Conservation (phyloP, 208 protist species). For the Crithidia thermophila region DNA sequence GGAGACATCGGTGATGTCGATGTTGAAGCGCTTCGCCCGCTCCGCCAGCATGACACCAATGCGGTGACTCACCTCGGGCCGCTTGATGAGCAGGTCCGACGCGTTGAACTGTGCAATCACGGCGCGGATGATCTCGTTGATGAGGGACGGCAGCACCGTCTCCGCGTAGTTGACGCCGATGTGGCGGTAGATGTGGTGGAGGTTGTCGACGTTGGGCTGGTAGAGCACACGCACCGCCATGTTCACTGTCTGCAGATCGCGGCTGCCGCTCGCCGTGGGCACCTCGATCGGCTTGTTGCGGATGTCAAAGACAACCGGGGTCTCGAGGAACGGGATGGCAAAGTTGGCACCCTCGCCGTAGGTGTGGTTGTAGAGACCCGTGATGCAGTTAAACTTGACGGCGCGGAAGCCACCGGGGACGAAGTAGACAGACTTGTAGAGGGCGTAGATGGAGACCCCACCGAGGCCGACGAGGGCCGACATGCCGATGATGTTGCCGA, state of each 20-base stretch:
- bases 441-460: constrained; percentile 49
- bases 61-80: constrained; percentile 92
- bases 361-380: constrained; percentile 92
- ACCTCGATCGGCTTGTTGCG: constrained; percentile 92
- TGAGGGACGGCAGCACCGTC: constrained; percentile 98
- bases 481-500: constrained; percentile 76
- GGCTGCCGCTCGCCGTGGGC: constrained; percentile 86
- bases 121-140: constrained; percentile 98
- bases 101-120: constrained; percentile 99
- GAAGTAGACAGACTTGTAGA: constrained; percentile 93
- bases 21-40: constrained; percentile 96
- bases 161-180: constrained; percentile 98
- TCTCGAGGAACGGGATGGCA: constrained; percentile 96
- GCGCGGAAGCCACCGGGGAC: constrained; percentile 97
- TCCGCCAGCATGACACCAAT: constrained; percentile 94
- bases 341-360: constrained; percentile 97
- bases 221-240: constrained; percentile 98
- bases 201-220: constrained; percentile 91
- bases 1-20: constrained; percentile 98
- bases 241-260: constrained; percentile 99
- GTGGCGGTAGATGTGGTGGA: constrained; percentile 95
- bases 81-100: constrained; percentile 97
- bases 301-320: constrained; percentile 97
- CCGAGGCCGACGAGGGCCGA: constrained; percentile 57
- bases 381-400: constrained; percentile 97